A percentile compares a stretch with the other conserved stretches of the same genome.
Evolutionary conservation across 352 stramenopile genomes (phyloP).

Genomic region (Pseudoperonospora humuli): DNA sequence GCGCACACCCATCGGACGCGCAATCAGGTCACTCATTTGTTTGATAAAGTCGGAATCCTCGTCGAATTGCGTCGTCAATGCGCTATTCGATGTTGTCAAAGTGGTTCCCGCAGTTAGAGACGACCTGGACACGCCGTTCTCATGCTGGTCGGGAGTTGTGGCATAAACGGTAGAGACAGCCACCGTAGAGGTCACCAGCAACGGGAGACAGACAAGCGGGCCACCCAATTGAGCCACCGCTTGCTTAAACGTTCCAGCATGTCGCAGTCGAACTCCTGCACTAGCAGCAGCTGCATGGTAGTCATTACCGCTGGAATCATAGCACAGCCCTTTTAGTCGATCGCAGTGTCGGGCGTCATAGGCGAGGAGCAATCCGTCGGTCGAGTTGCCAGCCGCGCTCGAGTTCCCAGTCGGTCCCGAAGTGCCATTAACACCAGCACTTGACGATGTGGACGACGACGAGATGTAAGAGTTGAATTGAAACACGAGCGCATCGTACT

Average conservation of each 20-base stretch:
- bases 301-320: conserved; percentile 63
- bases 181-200: conserved; percentile 45
- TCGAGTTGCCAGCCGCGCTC: conserved; percentile 26
- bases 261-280: conserved; percentile 46
- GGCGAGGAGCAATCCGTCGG: conserved; percentile 49
- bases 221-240: conserved; percentile 56
- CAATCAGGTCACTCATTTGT: conserved; percentile 68
- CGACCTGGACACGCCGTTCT: conserved; percentile 1
- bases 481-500: conserved; percentile 68
- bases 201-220: conserved; percentile 51
- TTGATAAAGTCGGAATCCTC: conserved; percentile 67
- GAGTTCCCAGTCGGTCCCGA: conserved; percentile 15
- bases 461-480: conserved; percentile 77
- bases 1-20: conserved; percentile 54
- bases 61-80: conserved; percentile 55
- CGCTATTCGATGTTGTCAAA: conserved; percentile 7
- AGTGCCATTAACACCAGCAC: conserved; percentile 20
- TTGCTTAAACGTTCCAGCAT: conserved; percentile 68
- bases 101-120: conserved; percentile 3
- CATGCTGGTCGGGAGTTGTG: conserved; percentile 5
- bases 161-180: conserved; percentile 23
- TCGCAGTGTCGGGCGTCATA: conserved; percentile 65
- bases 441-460: conserved; percentile 50
- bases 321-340: conserved; percentile 49
- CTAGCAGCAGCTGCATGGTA: conserved; percentile 51